Conservation (phyloP, 106 monocot species). For the Dendrobium officinale region DNA sequence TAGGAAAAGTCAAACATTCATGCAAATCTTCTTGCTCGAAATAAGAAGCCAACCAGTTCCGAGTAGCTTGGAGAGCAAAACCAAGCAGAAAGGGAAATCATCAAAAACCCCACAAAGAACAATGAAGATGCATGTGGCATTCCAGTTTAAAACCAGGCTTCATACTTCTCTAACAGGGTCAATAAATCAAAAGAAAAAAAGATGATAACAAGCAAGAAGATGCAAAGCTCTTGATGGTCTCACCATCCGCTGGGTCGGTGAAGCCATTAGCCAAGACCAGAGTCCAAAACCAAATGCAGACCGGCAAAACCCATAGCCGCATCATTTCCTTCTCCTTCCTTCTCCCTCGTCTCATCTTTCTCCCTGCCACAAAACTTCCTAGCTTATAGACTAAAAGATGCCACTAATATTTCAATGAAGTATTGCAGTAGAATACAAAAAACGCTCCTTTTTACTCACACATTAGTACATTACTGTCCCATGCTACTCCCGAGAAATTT, state of each 20-base stretch:
- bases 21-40: background rate
- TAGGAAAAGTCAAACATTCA: background rate
- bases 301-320: background rate
- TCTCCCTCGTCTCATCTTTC: background rate
- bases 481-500: background rate
- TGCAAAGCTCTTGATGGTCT: background rate
- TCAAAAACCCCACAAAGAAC: too few relatives aligned
- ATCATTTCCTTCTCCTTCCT: background rate
- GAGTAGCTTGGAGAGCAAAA: background rate
- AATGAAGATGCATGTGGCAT: background rate
- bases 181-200: constrained; percentile 1
- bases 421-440: background rate
- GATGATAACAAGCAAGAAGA: background rate
- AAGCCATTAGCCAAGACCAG: background rate
- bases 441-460: background rate
- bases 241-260: constrained; percentile 9
- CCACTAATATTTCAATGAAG: background rate
- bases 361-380: background rate
- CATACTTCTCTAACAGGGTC: background rate
- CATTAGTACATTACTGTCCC: background rate
- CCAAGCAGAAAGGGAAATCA: background rate
- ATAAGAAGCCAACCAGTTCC: too few relatives aligned
- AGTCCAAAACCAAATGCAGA: background rate
- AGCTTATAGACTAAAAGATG: background rate
- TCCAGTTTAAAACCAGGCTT: background rate